These are phyloP conservation scores for Hygrophorus russula DNA, from an alignment of 768 basidiomycete genomes.

Conservation along the genomic window DNA sequence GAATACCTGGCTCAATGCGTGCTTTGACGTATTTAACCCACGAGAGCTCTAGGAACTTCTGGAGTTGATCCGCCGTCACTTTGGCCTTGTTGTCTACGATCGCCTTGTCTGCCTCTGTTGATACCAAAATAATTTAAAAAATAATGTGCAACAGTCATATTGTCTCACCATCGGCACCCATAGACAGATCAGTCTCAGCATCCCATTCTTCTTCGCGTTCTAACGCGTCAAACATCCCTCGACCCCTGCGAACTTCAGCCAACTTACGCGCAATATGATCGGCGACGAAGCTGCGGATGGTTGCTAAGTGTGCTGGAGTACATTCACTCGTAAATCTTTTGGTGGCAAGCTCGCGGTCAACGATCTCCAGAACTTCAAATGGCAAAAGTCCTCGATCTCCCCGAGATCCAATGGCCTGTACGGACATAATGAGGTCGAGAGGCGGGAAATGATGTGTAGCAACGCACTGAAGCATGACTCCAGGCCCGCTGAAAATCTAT, in stretches of 20 bases:
- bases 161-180: slow-evolving; percentile 59
- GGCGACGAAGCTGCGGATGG: slow-evolving; percentile 60
- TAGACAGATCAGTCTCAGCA: slow-evolving; percentile 59
- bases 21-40: slow-evolving; percentile 91
- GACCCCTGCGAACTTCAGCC: slow-evolving; percentile 52
- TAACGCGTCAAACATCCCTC: slow-evolving; percentile 78
- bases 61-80: slow-evolving; percentile 75
- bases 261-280: slow-evolving; percentile 56
- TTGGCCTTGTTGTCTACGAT: slow-evolving; percentile 86
- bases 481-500: slow-evolving; percentile 84
- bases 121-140: slow-evolving; percentile 2
- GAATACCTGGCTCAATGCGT: slow-evolving; percentile 84
- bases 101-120: slow-evolving; percentile 49
- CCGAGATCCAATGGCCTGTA: slow-evolving; percentile 53
- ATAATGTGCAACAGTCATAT: background rate
- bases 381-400: slow-evolving; percentile 63
- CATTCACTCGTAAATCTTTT: slow-evolving; percentile 59
- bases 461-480: slow-evolving; percentile 66
- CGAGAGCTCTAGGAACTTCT: slow-evolving; percentile 73
- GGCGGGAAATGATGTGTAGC: background rate
- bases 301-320: slow-evolving; percentile 55
- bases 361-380: slow-evolving; percentile 72
- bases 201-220: slow-evolving; percentile 71
- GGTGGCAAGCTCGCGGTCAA: slow-evolving; percentile 48
- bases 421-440: slow-evolving; percentile 7